Evolutionary conservation across 768 basidiomycete genomes (phyloP), one percentile per base, ranked within the genome.

Genomic region (Naganishia vishniacii): DNA sequence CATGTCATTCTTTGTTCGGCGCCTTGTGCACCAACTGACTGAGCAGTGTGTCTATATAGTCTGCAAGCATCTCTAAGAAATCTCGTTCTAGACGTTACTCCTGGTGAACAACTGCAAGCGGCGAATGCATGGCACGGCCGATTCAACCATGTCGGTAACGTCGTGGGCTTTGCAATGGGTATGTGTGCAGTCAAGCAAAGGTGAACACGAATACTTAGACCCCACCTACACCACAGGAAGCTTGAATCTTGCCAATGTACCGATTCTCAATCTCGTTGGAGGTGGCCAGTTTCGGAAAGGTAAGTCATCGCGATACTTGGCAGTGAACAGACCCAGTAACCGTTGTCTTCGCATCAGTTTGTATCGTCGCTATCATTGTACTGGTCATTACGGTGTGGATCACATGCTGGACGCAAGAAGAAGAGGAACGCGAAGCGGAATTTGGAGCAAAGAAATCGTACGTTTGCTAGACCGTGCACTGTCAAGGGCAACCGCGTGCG

Each of bases 61-160:
- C 65, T 72, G 9, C 73, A 94, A 81, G 90, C 89, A 2, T 94
- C 91, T 12, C 80, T 97, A 34, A 82, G 92, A 53, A 95, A 95
- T 77, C 84, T 99, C n/a, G 81, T 97, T 13, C 82, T 99, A 64
- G 95, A 99, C 74, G 80, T 94, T 56, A 84, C 90, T 0, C 93
- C 95, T 6, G 84, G 89, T 15, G 84, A 86, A 66, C 94, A 97
- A 75, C 83, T 97, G 13, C 91, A 87, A 62, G 83, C 85, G n/a
- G 91, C 88, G 4, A 99, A 98, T 79, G 95, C 95, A 34, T 99
- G 94, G 92, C 92, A 97, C 64, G 88, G 93, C 48, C 82, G 91
- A 66, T 95, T 97, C 88, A 87, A 85, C 46, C 91, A 98, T 73
- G 85, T 91, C n/a, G 95, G 92, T 23, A 98, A 95, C 73, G 94